Base-by-base conservation (phyloP, 495 filamentous ascomycete genomes). In the Parathielavia appendiculata region DNA sequence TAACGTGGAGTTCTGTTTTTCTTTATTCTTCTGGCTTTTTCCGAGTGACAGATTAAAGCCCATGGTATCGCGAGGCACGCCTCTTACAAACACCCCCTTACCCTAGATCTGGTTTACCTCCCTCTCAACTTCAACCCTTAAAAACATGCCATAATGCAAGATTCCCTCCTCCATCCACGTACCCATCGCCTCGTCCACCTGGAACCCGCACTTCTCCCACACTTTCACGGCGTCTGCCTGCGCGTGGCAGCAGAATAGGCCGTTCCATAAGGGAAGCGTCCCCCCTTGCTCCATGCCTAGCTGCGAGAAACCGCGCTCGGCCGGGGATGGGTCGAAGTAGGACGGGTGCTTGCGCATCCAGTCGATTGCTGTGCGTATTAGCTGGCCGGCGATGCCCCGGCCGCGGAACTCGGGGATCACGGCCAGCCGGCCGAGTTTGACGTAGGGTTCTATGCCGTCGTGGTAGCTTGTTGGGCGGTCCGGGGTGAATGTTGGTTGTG, bases 131-230 rank as follows among this genome's bases (percentile, higher is more conserved):
- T 62, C 58, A 5, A 78, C 51, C 16, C 79, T 68, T 44, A 61
- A 56, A 54, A 77, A 92, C 90, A 95, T 92, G 14, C 86, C 90
- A 32, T 91, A 80, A 79, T 96, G 92, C 63, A 80, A 76, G 62
- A 95, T 90, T 20, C 88, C 90, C 61, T 95, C 90, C 74, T 96
- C 91, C 40, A 76, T 73, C 89, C 91, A 97, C 60, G 61, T 73
- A 0, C 89, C 88, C 83, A 93, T 80, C 9, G 68, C 71, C 66
- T 83, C 76, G 72, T 96, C 91, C 9, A 79, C 68, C 61, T 71
- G 67, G 66, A 95, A 97, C 0, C 90, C 90, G 69, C 83, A 76
- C 53, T 73, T 73, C 55, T 64, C 66, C 81, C 88, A 95, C 61
- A 83, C 69, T 59, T 64, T 66, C 61, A 81, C 77, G 26, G 86